phyloP scores from a whole-genome alignment of 202 grass and related monocot genomes.

The Setaria italica region DNA sequence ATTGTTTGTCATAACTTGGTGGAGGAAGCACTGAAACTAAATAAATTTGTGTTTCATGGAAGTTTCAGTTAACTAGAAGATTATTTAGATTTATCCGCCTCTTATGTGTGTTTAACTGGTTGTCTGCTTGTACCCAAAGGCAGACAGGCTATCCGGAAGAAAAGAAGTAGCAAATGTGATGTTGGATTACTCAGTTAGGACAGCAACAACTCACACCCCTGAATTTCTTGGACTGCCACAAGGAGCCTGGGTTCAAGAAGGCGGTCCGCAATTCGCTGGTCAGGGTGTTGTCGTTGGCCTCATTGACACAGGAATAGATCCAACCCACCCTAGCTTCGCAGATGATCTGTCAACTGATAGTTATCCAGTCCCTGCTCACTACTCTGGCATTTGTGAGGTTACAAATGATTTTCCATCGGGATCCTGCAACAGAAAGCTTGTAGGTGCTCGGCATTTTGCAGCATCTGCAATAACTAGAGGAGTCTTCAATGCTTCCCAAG shows the following conservation, averaged over 20 bases:
- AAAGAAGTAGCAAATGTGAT: constrained; percentile 90
- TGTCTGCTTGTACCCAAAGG: constrained; percentile 63
- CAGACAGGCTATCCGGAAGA: constrained; percentile 77
- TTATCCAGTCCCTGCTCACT: constrained; percentile 88
- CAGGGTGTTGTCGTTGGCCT: constrained; percentile 89
- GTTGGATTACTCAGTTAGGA: constrained; percentile 88
- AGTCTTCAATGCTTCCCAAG: constrained; percentile 86
- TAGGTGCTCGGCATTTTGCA: constrained; percentile 99
- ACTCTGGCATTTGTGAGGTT: constrained; percentile 93
- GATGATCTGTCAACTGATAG: constrained; percentile 69
- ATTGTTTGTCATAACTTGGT: constrained; percentile 2
- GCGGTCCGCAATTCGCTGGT: constrained; percentile 85
- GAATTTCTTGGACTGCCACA: constrained; percentile 90
- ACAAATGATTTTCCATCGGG: constrained; percentile 94
- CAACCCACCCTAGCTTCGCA: constrained; percentile 83
- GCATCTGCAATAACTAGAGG: constrained; percentile 97
- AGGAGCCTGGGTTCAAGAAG: constrained; percentile 91
- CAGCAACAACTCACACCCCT: constrained; percentile 92
- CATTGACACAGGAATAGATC: constrained; percentile 97
- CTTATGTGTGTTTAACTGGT: constrained; percentile 44
- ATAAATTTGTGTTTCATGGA: neutral
- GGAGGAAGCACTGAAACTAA: neutral
- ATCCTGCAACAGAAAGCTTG: constrained; percentile 97
- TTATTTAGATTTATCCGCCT: constrained; percentile 11
- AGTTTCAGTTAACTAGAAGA: constrained; percentile 3